A percentile compares a stretch with the other conserved stretches of the same genome.
These are phyloP conservation scores for Mycena maculata DNA, from an alignment of 768 basidiomycete genomes.

Conservation along the genomic window DNA sequence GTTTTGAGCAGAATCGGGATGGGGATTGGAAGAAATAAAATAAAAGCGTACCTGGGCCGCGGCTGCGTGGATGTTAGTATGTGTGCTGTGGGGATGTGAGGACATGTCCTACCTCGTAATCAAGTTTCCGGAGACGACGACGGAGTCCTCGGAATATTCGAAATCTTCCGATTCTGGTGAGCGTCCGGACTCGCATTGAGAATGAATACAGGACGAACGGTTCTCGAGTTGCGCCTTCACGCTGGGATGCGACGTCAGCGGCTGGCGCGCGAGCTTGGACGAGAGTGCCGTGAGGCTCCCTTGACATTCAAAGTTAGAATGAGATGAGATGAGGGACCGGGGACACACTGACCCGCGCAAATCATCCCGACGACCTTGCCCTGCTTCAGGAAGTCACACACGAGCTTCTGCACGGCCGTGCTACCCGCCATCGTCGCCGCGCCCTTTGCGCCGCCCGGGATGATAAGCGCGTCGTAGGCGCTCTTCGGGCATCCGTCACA, in stretches of 20 bases:
- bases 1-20: neutral
- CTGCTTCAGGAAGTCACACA: slow-evolving; percentile 64
- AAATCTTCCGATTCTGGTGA: slow-evolving; percentile 54
- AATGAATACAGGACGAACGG: neutral
- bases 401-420: slow-evolving; percentile 68
- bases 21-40: neutral
- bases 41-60: slow-evolving; percentile 68
- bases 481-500: neutral
- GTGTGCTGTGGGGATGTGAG: neutral
- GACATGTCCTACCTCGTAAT: slow-evolving; percentile 72
- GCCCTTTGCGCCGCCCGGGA: slow-evolving; percentile 85
- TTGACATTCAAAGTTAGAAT: slow-evolving; percentile 37
- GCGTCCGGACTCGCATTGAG: neutral
- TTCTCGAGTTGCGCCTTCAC: slow-evolving; percentile 69
- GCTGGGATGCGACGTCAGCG: slow-evolving; percentile 83
- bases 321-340: neutral
- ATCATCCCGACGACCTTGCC: slow-evolving; percentile 84
- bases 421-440: slow-evolving; percentile 77
- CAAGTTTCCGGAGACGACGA: slow-evolving; percentile 77
- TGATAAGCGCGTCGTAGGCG: slow-evolving; percentile 71
- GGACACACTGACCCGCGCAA: slow-evolving; percentile 72
- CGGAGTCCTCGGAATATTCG: slow-evolving; percentile 78
- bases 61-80: slow-evolving; percentile 53
- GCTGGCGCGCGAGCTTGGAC: slow-evolving; percentile 68
- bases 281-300: slow-evolving; percentile 78